Evolutionary conservation across 73 alveolate genomes (phyloP).

Genomic region (Symbiodinium pilosum): DNA sequence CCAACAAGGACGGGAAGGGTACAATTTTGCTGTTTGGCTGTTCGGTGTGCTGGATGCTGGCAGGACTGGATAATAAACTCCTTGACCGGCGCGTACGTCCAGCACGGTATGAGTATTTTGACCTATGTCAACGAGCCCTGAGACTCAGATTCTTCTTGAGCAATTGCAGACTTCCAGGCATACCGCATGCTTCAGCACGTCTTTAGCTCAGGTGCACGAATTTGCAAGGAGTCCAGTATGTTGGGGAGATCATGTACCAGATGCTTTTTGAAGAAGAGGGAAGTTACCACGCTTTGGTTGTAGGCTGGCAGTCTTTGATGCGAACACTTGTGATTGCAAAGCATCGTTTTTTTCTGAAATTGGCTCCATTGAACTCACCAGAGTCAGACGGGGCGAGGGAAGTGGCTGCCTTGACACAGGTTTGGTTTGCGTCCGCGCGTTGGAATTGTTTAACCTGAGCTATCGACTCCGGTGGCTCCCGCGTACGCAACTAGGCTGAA

Average conservation of each 20-base stretch:
- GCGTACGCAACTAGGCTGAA: conserved; percentile 48
- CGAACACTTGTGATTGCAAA: too few species aligned
- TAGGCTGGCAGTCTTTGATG: conserved; percentile 1
- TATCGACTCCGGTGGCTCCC: conserved; percentile 74
- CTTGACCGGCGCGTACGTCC: not conserved
- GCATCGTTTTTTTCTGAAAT: too few species aligned
- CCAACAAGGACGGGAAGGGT: not conserved
- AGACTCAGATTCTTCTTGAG: too few species aligned
- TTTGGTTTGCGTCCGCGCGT: conserved; percentile 14
- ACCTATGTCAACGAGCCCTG: not conserved
- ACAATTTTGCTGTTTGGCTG: not conserved
- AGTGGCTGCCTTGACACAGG: conserved; percentile 5
- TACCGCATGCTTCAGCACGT: not conserved
- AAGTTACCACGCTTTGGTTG: not conserved
- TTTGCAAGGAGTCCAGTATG: not conserved
- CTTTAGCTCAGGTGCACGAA: not conserved
- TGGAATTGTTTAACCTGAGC: conserved; percentile 52
- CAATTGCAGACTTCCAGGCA: not conserved
- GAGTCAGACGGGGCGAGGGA: not conserved
- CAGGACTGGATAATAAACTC: conserved; percentile 21
- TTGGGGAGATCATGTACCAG: not conserved
- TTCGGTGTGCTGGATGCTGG: too few species aligned
- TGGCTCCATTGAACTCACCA: not conserved
- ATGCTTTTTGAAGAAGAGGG: not conserved
- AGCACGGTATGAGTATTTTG: not conserved